These are phyloP conservation scores for Triticum turgidum DNA, from an alignment of 176 grass and related monocot genomes.

Conservation along the genomic window DNA sequence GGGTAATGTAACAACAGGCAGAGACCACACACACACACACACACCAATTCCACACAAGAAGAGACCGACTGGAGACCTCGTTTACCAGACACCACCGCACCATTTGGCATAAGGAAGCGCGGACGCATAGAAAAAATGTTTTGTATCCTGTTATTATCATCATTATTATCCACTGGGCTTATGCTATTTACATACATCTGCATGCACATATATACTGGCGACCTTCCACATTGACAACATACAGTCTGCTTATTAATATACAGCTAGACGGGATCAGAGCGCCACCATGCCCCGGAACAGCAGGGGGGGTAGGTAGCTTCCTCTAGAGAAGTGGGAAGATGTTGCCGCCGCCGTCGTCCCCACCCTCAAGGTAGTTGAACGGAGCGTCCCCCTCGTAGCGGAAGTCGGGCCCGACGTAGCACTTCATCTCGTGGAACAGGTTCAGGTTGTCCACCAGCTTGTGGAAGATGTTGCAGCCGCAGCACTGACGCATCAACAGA, in stretches of 20 bases:
- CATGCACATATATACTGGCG: not conserved
- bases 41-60: too few species aligned
- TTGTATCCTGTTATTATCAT: not conserved
- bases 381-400: slow-evolving; percentile 67
- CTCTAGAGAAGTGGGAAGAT: slow-evolving; percentile 56
- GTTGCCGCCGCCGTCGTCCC: slow-evolving; percentile 31
- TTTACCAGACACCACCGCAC: too few species aligned
- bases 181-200: slow-evolving; percentile 51
- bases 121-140: too few species aligned
- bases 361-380: slow-evolving; percentile 56
- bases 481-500: slow-evolving; percentile 54
- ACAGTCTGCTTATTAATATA: slow-evolving; percentile 32
- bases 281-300: not conserved
- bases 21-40: too few species aligned
- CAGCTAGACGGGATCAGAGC: not conserved
- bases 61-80: too few species aligned
- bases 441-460: slow-evolving; percentile 96
- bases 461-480: slow-evolving; percentile 93
- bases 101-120: too few species aligned
- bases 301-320: not conserved
- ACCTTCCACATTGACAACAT: not conserved
- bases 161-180: not conserved
- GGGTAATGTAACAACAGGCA: too few species aligned
- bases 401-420: slow-evolving; percentile 85
- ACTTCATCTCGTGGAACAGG: slow-evolving; percentile 95